phyloP scores from a whole-genome alignment of 2,329 filamentous ascomycete genomes.

The Aspergillus sp. region DNA sequence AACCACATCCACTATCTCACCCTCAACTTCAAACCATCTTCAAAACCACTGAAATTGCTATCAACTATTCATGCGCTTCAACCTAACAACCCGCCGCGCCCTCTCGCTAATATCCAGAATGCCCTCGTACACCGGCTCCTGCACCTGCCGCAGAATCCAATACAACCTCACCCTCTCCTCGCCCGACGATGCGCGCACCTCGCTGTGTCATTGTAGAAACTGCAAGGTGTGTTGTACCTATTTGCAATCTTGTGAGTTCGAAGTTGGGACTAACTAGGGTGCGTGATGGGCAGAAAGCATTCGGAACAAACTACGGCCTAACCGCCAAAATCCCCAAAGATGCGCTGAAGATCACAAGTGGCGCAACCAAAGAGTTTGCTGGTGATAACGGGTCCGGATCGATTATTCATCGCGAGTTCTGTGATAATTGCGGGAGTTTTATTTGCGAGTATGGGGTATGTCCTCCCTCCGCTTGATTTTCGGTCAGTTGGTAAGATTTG shows the following conservation, averaged over 20 bases:
- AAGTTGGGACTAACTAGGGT: not conserved
- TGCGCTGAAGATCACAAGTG: conserved; percentile 47
- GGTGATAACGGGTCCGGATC: conserved; percentile 57
- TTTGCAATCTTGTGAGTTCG: no score
- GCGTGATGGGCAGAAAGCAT: conserved; percentile 49
- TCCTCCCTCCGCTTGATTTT: not conserved
- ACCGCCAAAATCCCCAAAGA: conserved; percentile 56
- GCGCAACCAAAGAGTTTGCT: conserved; percentile 50
- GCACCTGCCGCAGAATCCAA: conserved; percentile 54
- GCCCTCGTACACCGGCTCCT: conserved; percentile 46
- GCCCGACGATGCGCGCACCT: conserved; percentile 55
- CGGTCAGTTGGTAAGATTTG: no score
- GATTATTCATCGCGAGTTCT: conserved; percentile 57
- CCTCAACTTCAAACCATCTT: no score
- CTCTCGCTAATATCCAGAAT: conserved; percentile 23
- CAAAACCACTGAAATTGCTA: no score
- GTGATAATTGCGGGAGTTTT: conserved; percentile 55
- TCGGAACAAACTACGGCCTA: conserved; percentile 57
- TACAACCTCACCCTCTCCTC: conserved; percentile 53
- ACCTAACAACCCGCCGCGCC: not conserved
- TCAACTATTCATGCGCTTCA: not conserved
- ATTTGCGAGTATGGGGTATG: conserved; percentile 58
- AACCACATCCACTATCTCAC: not conserved
- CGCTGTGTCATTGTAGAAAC: conserved; percentile 57
- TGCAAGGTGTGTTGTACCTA: conserved; percentile 49